These are phyloP conservation scores for Nothophoma quercina DNA, from an alignment of 2,329 filamentous ascomycete species.

Conservation along the genomic window DNA sequence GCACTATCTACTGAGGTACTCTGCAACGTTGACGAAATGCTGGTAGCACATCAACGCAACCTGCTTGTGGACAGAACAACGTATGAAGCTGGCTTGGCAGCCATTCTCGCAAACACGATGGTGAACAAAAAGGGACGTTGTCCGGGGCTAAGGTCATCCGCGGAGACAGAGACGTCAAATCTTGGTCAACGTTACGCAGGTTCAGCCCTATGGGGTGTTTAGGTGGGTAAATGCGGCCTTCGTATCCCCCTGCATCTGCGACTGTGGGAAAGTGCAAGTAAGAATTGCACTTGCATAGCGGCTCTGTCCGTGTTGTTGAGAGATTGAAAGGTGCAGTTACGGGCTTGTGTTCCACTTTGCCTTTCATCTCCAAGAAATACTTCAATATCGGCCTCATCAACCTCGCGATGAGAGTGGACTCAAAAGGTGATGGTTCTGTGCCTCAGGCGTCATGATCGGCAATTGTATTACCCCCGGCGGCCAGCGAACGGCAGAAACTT, in stretches of 20 bases:
- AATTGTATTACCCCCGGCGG: slow-evolving; percentile 19
- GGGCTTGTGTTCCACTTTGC: not conserved
- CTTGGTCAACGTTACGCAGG: slow-evolving; percentile 6
- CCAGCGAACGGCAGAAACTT: slow-evolving; percentile 32
- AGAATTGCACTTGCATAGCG: not conserved
- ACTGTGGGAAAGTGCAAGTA: not conserved
- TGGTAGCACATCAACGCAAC: not conserved
- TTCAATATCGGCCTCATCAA: not conserved
- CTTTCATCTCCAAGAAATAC: not conserved
- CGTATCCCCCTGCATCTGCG: not conserved
- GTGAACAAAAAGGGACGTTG: not conserved
- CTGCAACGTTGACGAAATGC: too few relatives aligned
- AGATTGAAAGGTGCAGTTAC: not conserved
- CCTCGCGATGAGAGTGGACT: slow-evolving; percentile 7
- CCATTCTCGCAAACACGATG: not conserved
- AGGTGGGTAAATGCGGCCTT: slow-evolving; percentile 5
- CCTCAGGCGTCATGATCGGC: slow-evolving; percentile 46
- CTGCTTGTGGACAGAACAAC: not conserved
- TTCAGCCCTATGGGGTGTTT: slow-evolving; percentile 12
- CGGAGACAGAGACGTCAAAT: slow-evolving; percentile 2
- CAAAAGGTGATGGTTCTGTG: slow-evolving; percentile 16
- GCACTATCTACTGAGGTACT: too few relatives aligned
- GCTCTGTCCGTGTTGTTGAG: not conserved
- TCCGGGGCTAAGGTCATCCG: slow-evolving; percentile 5
- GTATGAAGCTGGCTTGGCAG: not conserved